Evolutionary conservation across 257 asterid species (phyloP).

Genomic region (Gentiana straminea): DNA sequence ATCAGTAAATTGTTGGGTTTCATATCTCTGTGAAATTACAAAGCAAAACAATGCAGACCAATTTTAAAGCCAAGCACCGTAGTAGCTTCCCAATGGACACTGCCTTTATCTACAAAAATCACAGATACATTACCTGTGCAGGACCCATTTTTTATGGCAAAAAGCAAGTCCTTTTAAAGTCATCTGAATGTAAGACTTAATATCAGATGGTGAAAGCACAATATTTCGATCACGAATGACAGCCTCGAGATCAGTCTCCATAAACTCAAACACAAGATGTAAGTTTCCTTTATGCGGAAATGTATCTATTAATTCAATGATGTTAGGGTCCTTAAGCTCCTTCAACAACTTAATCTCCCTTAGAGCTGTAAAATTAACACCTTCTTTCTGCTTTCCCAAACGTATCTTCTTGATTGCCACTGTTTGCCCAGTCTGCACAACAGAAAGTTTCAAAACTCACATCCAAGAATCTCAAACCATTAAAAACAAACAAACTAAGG

Average conservation of each 20-base stretch:
- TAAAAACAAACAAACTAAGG: neutral
- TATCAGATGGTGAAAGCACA: conserved; percentile 87
- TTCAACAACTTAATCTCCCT: conserved; percentile 92
- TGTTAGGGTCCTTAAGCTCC: conserved; percentile 84
- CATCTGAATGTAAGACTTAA: conserved; percentile 92
- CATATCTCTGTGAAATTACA: conserved; percentile 64
- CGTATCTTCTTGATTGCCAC: conserved; percentile 98
- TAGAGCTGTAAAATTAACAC: conserved; percentile 87
- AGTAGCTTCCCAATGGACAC: neutral
- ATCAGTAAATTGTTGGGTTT: conserved; percentile 95
- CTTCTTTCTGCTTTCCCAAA: conserved; percentile 92
- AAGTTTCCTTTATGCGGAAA: conserved; percentile 89
- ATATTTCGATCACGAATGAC: conserved; percentile 93
- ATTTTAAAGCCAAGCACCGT: conserved; percentile 4
- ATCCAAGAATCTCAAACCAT: neutral
- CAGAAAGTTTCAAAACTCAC: neutral
- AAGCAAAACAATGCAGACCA: conserved; percentile 6
- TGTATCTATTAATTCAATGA: conserved; percentile 85
- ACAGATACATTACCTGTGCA: conserved; percentile 58
- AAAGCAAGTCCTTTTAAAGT: conserved; percentile 82
- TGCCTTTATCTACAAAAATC: neutral
- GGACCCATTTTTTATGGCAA: conserved; percentile 91
- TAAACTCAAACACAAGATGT: conserved; percentile 97
- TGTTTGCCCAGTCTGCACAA: conserved; percentile 75
- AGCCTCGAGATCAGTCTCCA: conserved; percentile 99